These are phyloP conservation scores for Exsudoporus frostii DNA, from an alignment of 768 basidiomycete species.

Conservation along the genomic window DNA sequence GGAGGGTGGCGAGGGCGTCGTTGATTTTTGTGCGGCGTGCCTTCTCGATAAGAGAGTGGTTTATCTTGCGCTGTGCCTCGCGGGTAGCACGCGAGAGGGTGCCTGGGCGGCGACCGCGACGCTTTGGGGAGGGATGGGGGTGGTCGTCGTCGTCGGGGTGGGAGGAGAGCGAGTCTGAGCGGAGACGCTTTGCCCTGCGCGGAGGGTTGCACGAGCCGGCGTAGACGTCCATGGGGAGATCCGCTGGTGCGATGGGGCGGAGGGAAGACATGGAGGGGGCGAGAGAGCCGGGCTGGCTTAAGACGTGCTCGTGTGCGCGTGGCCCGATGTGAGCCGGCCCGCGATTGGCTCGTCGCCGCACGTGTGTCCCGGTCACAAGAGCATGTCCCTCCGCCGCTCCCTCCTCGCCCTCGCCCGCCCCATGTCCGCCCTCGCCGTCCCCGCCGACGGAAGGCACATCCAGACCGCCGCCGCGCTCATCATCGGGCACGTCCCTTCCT, in stretches of 20 bases:
- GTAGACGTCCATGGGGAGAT: constrained; percentile 30
- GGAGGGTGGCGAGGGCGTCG: constrained; percentile 75
- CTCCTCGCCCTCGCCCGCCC: no score
- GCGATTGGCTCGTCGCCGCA: constrained; percentile 22
- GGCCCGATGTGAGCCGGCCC: not conserved
- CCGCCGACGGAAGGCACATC: constrained; percentile 45
- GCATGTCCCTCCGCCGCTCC: no score
- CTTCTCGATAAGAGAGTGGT: constrained; percentile 95
- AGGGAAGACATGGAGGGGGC: constrained; percentile 17
- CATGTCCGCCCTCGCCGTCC: no score
- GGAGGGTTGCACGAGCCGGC: constrained; percentile 42
- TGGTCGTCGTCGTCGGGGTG: constrained; percentile 28
- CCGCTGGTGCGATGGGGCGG: constrained; percentile 25
- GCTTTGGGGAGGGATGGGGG: constrained; percentile 41
- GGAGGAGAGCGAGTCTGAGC: constrained; percentile 19
- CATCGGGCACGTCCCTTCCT: constrained; percentile 55
- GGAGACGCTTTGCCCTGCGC: constrained; percentile 43
- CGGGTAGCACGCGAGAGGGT: constrained; percentile 71
- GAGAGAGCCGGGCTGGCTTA: not conserved
- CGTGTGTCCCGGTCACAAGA: constrained; percentile 20
- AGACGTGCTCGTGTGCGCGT: constrained; percentile 24
- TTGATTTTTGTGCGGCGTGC: constrained; percentile 95
- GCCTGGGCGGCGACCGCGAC: constrained; percentile 71
- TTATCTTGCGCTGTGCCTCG: constrained; percentile 85
- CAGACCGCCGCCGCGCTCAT: constrained; percentile 71